phyloP scores from a whole-genome alignment of 2,329 filamentous ascomycete genomes.

The Aspergillus ochraceoroseus region DNA sequence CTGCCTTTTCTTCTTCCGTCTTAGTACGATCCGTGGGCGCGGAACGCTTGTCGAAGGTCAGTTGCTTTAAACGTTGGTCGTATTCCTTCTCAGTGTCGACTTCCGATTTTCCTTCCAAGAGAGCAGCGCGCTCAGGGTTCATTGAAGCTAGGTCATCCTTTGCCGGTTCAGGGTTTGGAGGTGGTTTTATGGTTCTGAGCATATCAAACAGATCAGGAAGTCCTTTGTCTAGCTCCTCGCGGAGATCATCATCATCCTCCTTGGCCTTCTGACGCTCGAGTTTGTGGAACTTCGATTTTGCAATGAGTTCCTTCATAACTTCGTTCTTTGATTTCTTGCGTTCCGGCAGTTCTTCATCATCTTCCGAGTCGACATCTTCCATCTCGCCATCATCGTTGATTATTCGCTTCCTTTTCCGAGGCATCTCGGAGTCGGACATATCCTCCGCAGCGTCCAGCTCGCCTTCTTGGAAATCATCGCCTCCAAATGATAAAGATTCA shows the following conservation, averaged over 20 bases:
- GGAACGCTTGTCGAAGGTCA: constrained; percentile 78
- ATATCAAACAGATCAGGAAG: constrained; percentile 70
- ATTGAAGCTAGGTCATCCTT: constrained; percentile 49
- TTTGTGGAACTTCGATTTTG: constrained; percentile 93
- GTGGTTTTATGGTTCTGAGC: constrained; percentile 55
- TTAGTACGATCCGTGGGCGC: constrained; percentile 83
- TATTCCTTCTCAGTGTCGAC: constrained; percentile 77
- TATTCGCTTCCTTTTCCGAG: constrained; percentile 48
- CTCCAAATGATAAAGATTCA: constrained; percentile 63
- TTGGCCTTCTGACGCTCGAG: constrained; percentile 88
- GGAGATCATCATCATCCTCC: constrained; percentile 85
- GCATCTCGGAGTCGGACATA: constrained; percentile 53
- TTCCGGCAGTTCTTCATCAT: constrained; percentile 60
- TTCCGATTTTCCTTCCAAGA: constrained; percentile 58
- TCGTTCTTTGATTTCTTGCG: constrained; percentile 93
- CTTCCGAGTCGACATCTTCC: constrained; percentile 37
- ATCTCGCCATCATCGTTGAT: constrained; percentile 44
- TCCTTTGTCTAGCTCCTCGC: constrained; percentile 78
- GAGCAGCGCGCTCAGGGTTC: constrained; percentile 59
- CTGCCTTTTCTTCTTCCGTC: constrained; percentile 78
- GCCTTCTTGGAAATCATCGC: constrained; percentile 75
- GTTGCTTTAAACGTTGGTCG: constrained; percentile 72
- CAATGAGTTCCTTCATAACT: constrained; percentile 96
- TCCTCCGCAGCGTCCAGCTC: constrained; percentile 60
- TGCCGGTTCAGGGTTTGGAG: constrained; percentile 48